Base-by-base conservation (phyloP, 2,329 filamentous ascomycete genomes). In the Blastomyces parvus region DNA sequence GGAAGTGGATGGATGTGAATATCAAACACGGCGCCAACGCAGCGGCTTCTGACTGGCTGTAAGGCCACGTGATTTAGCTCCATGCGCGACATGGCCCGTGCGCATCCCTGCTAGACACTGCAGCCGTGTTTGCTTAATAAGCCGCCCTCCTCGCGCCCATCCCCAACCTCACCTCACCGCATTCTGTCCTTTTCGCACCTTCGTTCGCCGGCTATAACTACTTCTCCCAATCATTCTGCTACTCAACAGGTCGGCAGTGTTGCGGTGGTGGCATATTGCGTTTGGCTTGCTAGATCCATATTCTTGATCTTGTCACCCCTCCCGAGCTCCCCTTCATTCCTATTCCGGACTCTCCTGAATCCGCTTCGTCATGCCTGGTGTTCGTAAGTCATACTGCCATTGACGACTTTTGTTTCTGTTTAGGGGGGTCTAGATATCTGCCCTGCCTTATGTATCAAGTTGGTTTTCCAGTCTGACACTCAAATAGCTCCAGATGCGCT, bases 401-500 rank as follows among this genome's bases (percentile, higher is more conserved):
- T 48, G 8, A 46, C 33, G 30, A 14, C 48, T 36, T 64, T 38
- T n/a, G 13, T 46, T 48, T 55, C 14, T 48, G 40, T 55, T 33
- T 1, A 5, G 40, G 25, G 25, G 25, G n/a, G 9, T n/a, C 25
- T 27, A 33, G 30, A 19, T 48, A 40, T 53, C 11, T 38, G n/a
- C 22, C 30, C 22, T 36, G 30, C 7, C 46, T 61, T 13, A 1
- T 0, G 3, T 38, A 30, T 52, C 1, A 6, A n/a, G 36, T 52
- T 33, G 33, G 2, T 13, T 53, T 14, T 48, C 9, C 30, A 25
- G 52, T 50, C 46, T 63, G 22, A 36, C 50, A 17, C 36, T 56
- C 19, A n/a, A 42, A 60, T 56, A 74, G 72, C 72, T 50, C 71
- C 70, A 61, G 68, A 73, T 67, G 68, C 71, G 62, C 65, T 74